Conservation (phyloP, 352 stramenopile species). For the Phytophthora rubi region DNA sequence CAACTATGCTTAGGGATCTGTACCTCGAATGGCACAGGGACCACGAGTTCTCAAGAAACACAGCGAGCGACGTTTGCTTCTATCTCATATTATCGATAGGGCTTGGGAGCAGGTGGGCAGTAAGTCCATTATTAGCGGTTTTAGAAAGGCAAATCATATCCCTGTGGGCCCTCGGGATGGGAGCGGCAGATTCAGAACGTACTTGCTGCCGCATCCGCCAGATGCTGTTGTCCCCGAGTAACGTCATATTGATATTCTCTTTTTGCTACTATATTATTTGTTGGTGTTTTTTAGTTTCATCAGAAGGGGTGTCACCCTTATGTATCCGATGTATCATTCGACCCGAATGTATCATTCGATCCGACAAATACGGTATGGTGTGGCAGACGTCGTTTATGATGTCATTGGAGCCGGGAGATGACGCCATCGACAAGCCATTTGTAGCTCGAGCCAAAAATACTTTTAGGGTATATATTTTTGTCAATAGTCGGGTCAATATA, state of each 20-base stretch:
- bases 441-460: neutral
- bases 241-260: conserved; percentile 6
- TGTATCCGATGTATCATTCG: conserved; percentile 4
- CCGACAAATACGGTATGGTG: conserved; percentile 14
- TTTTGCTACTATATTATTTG: neutral
- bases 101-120: conserved; percentile 4
- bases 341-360: conserved; percentile 15
- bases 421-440: too few species aligned
- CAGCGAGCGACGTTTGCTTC: conserved; percentile 8
- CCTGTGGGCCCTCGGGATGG: neutral
- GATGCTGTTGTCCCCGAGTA: conserved; percentile 15
- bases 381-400: too few species aligned
- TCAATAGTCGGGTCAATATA: conserved; percentile 4
- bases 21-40: conserved; percentile 11
- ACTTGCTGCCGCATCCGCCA: conserved; percentile 6
- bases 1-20: conserved; percentile 1
- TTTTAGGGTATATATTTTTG: neutral
- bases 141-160: conserved; percentile 8
- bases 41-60: conserved; percentile 1
- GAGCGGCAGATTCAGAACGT: neutral
- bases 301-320: conserved; percentile 2
- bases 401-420: too few species aligned
- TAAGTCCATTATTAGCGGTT: conserved; percentile 4
- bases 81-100: conserved; percentile 9
- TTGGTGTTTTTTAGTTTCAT: neutral